Evolutionary conservation across 176 grass and related monocot species (phyloP).

Genomic region (Carex cristatella): DNA sequence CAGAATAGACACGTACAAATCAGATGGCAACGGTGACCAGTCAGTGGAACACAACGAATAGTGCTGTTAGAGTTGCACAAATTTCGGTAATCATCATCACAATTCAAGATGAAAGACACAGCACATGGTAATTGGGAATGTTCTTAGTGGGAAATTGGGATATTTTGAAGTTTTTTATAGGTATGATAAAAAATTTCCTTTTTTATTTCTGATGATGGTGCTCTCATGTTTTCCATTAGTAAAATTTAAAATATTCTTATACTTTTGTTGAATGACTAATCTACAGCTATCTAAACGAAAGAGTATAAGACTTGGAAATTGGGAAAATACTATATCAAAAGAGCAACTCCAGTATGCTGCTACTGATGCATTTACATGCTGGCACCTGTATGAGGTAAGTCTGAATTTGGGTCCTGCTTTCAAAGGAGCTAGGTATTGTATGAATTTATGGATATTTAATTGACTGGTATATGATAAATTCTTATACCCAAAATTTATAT

Average conservation of each 20-base stretch:
- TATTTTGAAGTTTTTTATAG: too few species aligned
- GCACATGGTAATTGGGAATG: constrained; percentile 87
- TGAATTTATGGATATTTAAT: not conserved
- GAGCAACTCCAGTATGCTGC: constrained; percentile 83
- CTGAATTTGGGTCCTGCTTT: not conserved
- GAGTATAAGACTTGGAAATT: constrained; percentile 82
- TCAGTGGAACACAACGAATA: constrained; percentile 93
- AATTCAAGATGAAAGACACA: constrained; percentile 98
- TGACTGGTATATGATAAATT: not conserved
- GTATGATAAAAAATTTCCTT: too few species aligned
- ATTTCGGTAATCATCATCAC: constrained; percentile 69
- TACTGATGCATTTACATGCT: constrained; percentile 85
- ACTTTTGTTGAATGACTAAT: not conserved
- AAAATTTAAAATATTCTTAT: not conserved
- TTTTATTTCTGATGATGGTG: not conserved
- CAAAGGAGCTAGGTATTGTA: not conserved
- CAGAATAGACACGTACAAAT: constrained; percentile 89
- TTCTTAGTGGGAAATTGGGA: too few species aligned
- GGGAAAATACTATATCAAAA: constrained; percentile 61
- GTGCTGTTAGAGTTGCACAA: constrained; percentile 89
- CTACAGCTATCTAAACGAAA: constrained; percentile 55
- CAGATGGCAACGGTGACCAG: constrained; percentile 70
- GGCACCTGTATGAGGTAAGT: constrained; percentile 74
- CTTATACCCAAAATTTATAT: not conserved
- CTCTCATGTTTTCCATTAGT: not conserved